A percentile compares a stretch with the other conserved stretches of the same genome.
Evolutionary conservation across 1,284 basidiomycete species (phyloP).

Genomic region (Puccinia brachypodii): DNA sequence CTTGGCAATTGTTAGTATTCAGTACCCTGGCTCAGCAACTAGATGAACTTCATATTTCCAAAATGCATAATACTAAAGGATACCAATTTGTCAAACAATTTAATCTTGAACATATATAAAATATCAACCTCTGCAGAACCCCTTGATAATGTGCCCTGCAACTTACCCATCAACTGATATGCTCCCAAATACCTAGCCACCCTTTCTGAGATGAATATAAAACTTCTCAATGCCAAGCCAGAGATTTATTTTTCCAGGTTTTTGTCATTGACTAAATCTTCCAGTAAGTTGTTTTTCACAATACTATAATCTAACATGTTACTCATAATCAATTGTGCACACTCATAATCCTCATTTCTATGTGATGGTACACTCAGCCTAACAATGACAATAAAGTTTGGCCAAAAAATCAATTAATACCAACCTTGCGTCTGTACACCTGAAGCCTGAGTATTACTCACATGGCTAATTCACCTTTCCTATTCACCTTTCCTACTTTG

Average conservation of each 20-base stretch:
- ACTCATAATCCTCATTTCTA: constrained; percentile 18
- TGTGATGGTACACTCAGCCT: neutral
- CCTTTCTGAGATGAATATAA: neutral
- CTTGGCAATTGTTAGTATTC: neutral
- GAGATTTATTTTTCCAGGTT: neutral
- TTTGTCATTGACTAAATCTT: neutral
- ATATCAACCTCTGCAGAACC: neutral
- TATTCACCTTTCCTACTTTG: constrained; percentile 14
- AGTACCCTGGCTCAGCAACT: neutral
- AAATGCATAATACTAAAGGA: neutral
- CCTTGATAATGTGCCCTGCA: neutral
- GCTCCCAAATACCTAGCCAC: neutral
- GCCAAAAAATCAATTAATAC: neutral
- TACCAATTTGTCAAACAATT: neutral
- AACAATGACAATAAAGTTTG: neutral
- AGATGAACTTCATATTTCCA: neutral
- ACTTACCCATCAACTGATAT: neutral
- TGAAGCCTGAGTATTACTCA: neutral
- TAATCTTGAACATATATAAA: neutral
- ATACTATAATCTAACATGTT: neutral
- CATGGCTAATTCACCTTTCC: neutral
- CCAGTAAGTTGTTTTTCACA: neutral
- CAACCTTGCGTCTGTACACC: neutral
- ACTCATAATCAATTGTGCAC: constrained; percentile 3
- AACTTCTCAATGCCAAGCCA: constrained; percentile 3